Base-by-base conservation (phyloP, 2,329 filamentous ascomycete genomes). In the Grosmannia penicillata region DNA sequence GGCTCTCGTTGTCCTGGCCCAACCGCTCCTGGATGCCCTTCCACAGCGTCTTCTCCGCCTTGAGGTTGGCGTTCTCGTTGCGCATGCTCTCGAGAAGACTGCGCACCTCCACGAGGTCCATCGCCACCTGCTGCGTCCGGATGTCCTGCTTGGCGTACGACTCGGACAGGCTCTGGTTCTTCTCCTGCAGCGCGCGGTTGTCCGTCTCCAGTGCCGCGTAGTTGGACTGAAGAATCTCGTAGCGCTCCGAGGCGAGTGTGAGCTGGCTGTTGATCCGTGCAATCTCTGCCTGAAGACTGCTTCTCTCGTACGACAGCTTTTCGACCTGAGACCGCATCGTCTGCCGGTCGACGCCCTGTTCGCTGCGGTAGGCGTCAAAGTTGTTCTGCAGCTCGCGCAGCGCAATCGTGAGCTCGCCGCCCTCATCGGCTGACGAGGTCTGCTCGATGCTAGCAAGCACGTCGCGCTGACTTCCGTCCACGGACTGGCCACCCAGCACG, bases 21-120 rank as follows among this genome's bases (percentile, higher is more conserved):
- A 96, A 67, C 37, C 93, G 78, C 45, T 82, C 79, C 54, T 96
- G 87, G 25, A 95, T 93, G 40, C 81, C 84, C 62, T 91, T 93
- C 82, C 83, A 94, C 9, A 98, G 68, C 27, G 85, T 82, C 61
- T 94, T 94, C 58, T 96, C 89, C 0, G 89, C 87, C 56, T 93
- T 94, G 25, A 95, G 71, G 52, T 96, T 95, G 14, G 86, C 79
- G 38, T 79, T 85, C 55, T 98, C 91, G 47, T 85, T 86, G 37
- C 86, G 81, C 57, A 95, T 72, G 51, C 85, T 87, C 52, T 98
- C 89, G 4, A 82, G 66, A 37, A 89, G 62, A 24, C 81, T 81
- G 54, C 78, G 81, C 6, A 82, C 78, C 55, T 95, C 91, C 9
- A 96, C 77, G 6, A 96, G 70, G 49, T 98, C 89, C 57, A 96